phyloP scores from a whole-genome alignment of 2,329 filamentous ascomycete species.

The Phialemoniopsis sp. region DNA sequence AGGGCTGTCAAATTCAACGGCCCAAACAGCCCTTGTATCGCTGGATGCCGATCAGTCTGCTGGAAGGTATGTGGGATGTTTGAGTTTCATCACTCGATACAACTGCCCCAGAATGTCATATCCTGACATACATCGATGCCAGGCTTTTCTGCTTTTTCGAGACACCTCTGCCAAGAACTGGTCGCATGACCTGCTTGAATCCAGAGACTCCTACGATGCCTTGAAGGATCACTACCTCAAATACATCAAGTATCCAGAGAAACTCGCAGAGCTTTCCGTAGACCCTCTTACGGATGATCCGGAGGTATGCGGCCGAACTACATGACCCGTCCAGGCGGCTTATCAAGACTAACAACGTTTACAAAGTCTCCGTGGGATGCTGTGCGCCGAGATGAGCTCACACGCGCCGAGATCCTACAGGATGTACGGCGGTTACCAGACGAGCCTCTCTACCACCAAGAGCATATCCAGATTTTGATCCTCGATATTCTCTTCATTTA shows the following conservation, averaged over 20 bases:
- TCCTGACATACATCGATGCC: background rate
- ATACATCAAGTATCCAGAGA: slow-evolving; percentile 80
- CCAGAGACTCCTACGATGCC: slow-evolving; percentile 69
- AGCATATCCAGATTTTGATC: slow-evolving; percentile 73
- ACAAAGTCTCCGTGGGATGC: slow-evolving; percentile 83
- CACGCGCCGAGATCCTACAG: slow-evolving; percentile 86
- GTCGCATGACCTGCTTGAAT: slow-evolving; percentile 62
- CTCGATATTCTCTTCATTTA: slow-evolving; percentile 90
- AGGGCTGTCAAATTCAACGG: slow-evolving; percentile 59
- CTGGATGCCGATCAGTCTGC: slow-evolving; percentile 78
- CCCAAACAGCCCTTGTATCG: slow-evolving; percentile 57
- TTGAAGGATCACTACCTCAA: slow-evolving; percentile 71
- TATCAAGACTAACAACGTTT: slow-evolving; percentile 8
- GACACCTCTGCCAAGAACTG: slow-evolving; percentile 62
- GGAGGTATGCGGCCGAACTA: slow-evolving; percentile 32
- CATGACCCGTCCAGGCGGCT: background rate
- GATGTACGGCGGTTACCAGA: slow-evolving; percentile 94
- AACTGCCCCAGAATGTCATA: background rate
- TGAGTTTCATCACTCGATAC: background rate
- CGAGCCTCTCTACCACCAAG: slow-evolving; percentile 82
- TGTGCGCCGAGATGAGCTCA: slow-evolving; percentile 77
- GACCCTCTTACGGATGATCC: slow-evolving; percentile 86
- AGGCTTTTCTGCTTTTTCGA: slow-evolving; percentile 80
- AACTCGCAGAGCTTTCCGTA: slow-evolving; percentile 62
- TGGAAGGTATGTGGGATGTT: slow-evolving; percentile 70